Conservation (phyloP, 768 basidiomycete genomes). For the Rhizopogon rudus region DNA sequence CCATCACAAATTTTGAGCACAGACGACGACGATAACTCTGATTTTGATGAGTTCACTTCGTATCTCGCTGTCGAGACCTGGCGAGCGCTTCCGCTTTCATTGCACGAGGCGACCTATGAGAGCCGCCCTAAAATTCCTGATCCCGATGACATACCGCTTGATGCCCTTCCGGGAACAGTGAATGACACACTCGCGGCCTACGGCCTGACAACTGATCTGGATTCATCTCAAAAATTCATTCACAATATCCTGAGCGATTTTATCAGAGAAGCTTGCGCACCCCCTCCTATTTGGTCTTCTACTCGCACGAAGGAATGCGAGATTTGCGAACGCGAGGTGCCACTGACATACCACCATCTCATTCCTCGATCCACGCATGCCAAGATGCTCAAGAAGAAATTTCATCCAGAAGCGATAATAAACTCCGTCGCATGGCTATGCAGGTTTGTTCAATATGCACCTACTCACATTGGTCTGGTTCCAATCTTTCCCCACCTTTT, state of each 20-base stretch:
- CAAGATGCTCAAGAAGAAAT: slow-evolving; percentile 52
- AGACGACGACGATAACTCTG: slow-evolving; percentile 18
- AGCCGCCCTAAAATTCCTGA: slow-evolving; percentile 26
- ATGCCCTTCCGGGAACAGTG: slow-evolving; percentile 37
- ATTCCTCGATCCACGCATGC: slow-evolving; percentile 50
- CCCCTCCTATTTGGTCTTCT: slow-evolving; percentile 47
- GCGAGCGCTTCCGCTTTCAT: slow-evolving; percentile 32
- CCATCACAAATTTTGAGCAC: slow-evolving; percentile 3
- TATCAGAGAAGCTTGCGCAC: slow-evolving; percentile 39
- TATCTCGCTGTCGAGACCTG: slow-evolving; percentile 51
- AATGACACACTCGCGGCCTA: slow-evolving; percentile 49
- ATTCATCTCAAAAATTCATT: slow-evolving; percentile 37
- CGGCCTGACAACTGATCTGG: slow-evolving; percentile 35
- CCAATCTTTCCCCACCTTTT: neutral
- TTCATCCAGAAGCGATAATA: slow-evolving; percentile 48
- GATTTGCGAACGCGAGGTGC: slow-evolving; percentile 53
- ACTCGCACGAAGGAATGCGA: slow-evolving; percentile 53
- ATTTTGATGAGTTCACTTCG: slow-evolving; percentile 48
- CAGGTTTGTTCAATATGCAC: slow-evolving; percentile 17
- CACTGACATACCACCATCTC: slow-evolving; percentile 58
- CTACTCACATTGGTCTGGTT: neutral
- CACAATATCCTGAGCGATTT: slow-evolving; percentile 37
- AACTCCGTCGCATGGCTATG: slow-evolving; percentile 62
- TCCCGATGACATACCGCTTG: slow-evolving; percentile 33
- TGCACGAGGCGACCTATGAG: slow-evolving; percentile 37